A percentile compares a stretch with the other conserved stretches of the same genome.
Evolutionary conservation across 2,329 filamentous ascomycete genomes (phyloP).

Genomic region (Ophiostoma sp.): DNA sequence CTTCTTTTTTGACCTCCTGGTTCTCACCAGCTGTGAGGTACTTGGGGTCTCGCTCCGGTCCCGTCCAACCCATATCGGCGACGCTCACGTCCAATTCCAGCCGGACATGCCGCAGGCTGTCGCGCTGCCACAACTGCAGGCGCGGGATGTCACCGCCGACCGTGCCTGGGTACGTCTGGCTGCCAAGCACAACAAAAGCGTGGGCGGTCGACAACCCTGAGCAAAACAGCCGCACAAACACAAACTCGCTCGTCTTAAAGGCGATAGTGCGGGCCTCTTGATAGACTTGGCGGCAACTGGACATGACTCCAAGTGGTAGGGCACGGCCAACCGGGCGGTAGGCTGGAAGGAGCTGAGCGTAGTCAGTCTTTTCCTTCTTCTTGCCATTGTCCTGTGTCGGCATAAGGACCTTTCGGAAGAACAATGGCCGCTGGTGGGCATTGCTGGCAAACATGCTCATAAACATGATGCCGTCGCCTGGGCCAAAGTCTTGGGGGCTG

Average conservation of each 20-base stretch:
- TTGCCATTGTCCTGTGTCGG: neutral
- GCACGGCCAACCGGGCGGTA: conserved; percentile 43
- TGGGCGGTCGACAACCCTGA: conserved; percentile 47
- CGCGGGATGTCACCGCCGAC: conserved; percentile 23
- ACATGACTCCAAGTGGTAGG: conserved; percentile 43
- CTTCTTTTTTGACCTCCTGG: neutral
- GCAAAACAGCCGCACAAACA: conserved; percentile 49
- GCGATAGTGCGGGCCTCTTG: conserved; percentile 44
- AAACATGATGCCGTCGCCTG: neutral
- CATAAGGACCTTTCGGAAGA: neutral
- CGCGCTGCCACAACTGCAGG: conserved; percentile 45
- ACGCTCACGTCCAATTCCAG: conserved; percentile 48
- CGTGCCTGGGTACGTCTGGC: neutral
- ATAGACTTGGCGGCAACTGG: conserved; percentile 45
- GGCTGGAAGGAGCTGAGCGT: conserved; percentile 35
- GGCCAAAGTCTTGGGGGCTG: conserved; percentile 4
- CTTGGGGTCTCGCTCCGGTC: neutral
- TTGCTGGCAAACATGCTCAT: conserved; percentile 13
- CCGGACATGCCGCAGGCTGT: conserved; percentile 42
- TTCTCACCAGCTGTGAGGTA: neutral
- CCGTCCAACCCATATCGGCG: conserved; percentile 37
- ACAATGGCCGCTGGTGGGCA: neutral
- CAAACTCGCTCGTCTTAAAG: conserved; percentile 48
- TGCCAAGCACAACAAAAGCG: conserved; percentile 34
- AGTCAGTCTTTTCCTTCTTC: neutral